Base-by-base conservation (phyloP, 495 filamentous ascomycete species). In the Trichoderma orchidacearum region DNA sequence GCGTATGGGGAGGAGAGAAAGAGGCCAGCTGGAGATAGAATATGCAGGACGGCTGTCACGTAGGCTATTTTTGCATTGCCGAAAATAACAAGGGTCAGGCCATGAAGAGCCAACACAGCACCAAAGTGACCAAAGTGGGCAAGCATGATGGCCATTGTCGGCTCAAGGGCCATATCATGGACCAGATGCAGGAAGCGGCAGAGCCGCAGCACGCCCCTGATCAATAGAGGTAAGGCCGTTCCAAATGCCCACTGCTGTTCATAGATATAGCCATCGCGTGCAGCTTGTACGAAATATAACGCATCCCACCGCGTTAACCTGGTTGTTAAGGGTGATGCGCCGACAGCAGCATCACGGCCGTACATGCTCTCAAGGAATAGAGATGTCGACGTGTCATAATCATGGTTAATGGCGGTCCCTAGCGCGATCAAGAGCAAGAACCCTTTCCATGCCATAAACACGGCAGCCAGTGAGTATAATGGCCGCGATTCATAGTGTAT, bases 181-280 rank as follows among this genome's bases (percentile, higher is more conserved):
- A 5, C 9, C 55, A 56, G 45, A 38, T 36, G 32, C 23, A 51
- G n/a, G 13, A n/a, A 1, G 18, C n/a, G 27, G 31, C 72, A 23
- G 34, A 54, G 60, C 17, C 62, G 65, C 29, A 90, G 66, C 32
- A 80, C 27, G 8, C 41, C 41, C 3, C 21, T 2, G 54, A 48
- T 73, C 68, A 4, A 85, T 77, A 58, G 85, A 81, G 1, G 81
- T 82, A 67, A 75, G 80, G 21, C 89, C 8, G 41, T 23, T 13
- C 41, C 85, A 72, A 95, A 98, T 1, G 94, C 93, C 90, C 91
- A 97, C 70, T 96, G 90, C 70, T 98, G 94, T 70, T 98, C 93
- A 70, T 85, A 91, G 9, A 84, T 53, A 59, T 96, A 90, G 23
- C 89, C 90, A 30, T 83, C 73, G 55, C 77, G 72, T 0, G 89